A percentile compares a stretch with the other conserved stretches of the same genome.
Evolutionary conservation across 495 filamentous ascomycete species (phyloP).

Genomic region (Penicillium herquei): DNA sequence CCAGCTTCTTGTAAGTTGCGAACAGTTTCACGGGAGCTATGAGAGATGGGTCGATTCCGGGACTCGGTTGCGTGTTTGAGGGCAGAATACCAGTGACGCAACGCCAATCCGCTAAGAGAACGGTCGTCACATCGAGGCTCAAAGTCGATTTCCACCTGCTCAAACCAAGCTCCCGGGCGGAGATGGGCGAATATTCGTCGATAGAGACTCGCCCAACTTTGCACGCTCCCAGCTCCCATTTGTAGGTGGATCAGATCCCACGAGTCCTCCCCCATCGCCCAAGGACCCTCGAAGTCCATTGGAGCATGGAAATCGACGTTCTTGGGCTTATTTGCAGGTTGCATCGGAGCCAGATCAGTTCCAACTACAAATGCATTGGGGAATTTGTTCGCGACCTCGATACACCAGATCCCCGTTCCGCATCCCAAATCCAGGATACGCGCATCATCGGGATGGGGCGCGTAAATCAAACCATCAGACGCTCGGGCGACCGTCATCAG

Average conservation of each 20-base stretch:
- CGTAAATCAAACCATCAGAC: conserved; percentile 48
- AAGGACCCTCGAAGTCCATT: conserved; percentile 79
- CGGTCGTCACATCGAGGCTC: conserved; percentile 74
- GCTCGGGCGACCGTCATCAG: conserved; percentile 66
- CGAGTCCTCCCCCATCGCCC: conserved; percentile 69
- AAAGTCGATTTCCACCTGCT: conserved; percentile 92
- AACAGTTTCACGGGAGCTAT: conserved; percentile 60
- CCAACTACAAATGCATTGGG: conserved; percentile 63
- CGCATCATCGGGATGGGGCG: conserved; percentile 50
- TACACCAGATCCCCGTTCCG: conserved; percentile 89
- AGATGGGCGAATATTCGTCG: conserved; percentile 71
- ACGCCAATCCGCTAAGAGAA: conserved; percentile 48
- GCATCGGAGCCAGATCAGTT: conserved; percentile 76
- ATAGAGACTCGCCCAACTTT: conserved; percentile 76
- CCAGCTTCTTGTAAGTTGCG: conserved; percentile 65
- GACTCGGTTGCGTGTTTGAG: conserved; percentile 68
- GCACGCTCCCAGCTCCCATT: conserved; percentile 76
- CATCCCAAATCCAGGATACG: conserved; percentile 80
- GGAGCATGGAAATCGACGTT: conserved; percentile 64
- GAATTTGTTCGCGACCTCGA: conserved; percentile 76
- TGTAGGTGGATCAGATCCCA: conserved; percentile 89
- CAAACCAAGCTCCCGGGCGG: conserved; percentile 77
- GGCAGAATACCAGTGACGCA: conserved; percentile 66
- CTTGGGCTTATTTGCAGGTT: conserved; percentile 71
- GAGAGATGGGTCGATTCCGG: conserved; percentile 62